phyloP scores from a whole-genome alignment of 1,284 basidiomycete genomes.

The Fomitiporia mediterranea region DNA sequence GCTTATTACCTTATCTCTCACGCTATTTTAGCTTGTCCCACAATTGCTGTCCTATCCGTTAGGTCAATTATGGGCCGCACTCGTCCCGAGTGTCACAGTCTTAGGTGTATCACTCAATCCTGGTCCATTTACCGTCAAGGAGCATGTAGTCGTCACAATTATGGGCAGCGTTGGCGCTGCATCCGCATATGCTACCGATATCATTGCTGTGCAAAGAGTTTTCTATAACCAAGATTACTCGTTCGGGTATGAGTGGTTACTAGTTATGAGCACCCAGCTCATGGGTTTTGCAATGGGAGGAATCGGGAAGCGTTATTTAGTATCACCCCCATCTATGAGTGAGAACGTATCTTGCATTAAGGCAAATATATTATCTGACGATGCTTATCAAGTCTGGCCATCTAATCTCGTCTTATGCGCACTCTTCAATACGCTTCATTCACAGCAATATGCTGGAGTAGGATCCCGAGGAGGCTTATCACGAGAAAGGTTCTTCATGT shows the following conservation, averaged over 20 bases:
- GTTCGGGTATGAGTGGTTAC: slow-evolving; percentile 23
- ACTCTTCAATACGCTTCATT: slow-evolving; percentile 54
- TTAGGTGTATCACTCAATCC: slow-evolving; percentile 44
- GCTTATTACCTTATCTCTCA: not conserved
- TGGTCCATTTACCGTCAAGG: slow-evolving; percentile 41
- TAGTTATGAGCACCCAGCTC: slow-evolving; percentile 35
- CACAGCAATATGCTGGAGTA: slow-evolving; percentile 45
- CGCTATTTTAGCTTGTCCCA: slow-evolving; percentile 32
- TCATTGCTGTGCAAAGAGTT: slow-evolving; percentile 36
- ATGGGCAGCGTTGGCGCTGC: slow-evolving; percentile 11
- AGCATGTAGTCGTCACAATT: slow-evolving; percentile 38
- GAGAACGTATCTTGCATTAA: slow-evolving; percentile 33
- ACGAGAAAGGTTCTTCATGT: slow-evolving; percentile 46
- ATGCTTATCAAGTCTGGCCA: slow-evolving; percentile 41
- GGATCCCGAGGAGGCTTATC: slow-evolving; percentile 39
- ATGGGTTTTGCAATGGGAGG: slow-evolving; percentile 37
- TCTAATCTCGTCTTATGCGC: slow-evolving; percentile 47
- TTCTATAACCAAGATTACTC: slow-evolving; percentile 29
- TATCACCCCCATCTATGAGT: slow-evolving; percentile 33
- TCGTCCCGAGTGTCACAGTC: slow-evolving; percentile 37
- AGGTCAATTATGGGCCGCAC: slow-evolving; percentile 38
- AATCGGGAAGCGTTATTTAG: slow-evolving; percentile 34
- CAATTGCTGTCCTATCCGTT: slow-evolving; percentile 45
- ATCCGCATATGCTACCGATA: slow-evolving; percentile 34
- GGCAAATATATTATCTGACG: not conserved